Conservation (phyloP, 176 grass and related monocot species). For the Saccharum officinarum region DNA sequence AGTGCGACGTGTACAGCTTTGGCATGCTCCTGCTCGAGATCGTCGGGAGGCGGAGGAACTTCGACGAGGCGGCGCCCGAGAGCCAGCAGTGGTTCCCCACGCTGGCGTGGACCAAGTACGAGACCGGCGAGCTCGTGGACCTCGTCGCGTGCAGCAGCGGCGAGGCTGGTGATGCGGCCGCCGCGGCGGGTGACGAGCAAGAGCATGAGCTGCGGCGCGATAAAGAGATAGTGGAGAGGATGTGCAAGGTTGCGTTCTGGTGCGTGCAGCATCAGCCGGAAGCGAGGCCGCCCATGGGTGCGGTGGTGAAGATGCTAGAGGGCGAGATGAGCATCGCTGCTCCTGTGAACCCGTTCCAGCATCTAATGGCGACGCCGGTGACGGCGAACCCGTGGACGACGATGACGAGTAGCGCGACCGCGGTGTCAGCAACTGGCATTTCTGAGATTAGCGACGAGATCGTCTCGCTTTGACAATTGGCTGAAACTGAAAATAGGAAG, state of each 20-base stretch:
- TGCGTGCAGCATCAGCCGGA: neutral
- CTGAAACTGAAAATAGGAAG: too few species aligned
- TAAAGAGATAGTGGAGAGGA: neutral
- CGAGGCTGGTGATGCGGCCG: too few species aligned
- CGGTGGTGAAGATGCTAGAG: neutral
- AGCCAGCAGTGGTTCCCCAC: slow-evolving; percentile 15
- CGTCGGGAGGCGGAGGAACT: slow-evolving; percentile 28
- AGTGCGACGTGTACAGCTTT: slow-evolving; percentile 53
- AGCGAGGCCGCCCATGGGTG: neutral
- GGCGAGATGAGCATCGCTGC: neutral
- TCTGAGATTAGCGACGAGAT: too few species aligned
- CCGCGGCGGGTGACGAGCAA: too few species aligned
- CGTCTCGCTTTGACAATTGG: too few species aligned
- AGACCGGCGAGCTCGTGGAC: neutral
- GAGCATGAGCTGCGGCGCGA: too few species aligned
- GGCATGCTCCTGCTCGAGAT: slow-evolving; percentile 51
- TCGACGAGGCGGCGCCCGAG: slow-evolving; percentile 9
- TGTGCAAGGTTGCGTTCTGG: neutral
- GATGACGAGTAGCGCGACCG: too few species aligned
- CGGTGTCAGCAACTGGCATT: too few species aligned
- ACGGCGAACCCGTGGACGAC: neutral
- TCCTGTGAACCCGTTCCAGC: neutral
- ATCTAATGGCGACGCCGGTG: neutral
- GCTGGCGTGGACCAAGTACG: slow-evolving; percentile 24
- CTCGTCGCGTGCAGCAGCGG: too few species aligned